Conservation (phyloP, 352 stramenopile genomes). For the Pythium phragmiticola region DNA sequence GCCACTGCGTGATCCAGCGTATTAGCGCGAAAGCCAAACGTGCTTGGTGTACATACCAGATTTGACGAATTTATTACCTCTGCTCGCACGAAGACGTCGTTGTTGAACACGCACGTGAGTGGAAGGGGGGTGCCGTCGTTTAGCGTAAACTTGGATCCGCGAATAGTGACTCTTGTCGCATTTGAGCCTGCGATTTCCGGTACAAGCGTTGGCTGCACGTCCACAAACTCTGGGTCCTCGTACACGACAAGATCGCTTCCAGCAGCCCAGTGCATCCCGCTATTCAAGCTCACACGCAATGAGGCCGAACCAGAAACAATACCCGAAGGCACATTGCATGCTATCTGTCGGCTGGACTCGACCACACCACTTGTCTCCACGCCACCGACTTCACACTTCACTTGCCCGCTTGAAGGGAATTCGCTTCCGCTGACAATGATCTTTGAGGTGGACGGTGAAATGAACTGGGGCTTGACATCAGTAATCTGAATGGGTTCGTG, state of each 20-base stretch:
- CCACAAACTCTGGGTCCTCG: conserved; percentile 10
- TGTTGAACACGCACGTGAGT: conserved; percentile 19
- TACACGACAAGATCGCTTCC: conserved; percentile 12
- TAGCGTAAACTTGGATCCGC: conserved; percentile 7
- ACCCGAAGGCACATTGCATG: background rate
- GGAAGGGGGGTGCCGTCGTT: conserved; percentile 1
- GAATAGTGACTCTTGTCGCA: background rate
- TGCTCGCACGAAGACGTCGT: background rate
- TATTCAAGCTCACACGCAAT: conserved; percentile 22
- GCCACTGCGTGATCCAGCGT: background rate
- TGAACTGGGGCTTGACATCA: conserved; percentile 2
- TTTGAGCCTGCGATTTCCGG: background rate
- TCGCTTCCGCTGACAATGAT: conserved; percentile 4
- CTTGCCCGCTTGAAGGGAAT: conserved; percentile 6
- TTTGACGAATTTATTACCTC: conserved; percentile 1
- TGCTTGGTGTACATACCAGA: conserved; percentile 2
- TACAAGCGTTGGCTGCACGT: background rate
- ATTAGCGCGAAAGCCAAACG: background rate
- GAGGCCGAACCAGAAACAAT: background rate
- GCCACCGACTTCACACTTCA: conserved; percentile 21
- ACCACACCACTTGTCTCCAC: background rate
- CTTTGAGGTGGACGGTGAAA: background rate
- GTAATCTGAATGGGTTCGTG: conserved; percentile 5
- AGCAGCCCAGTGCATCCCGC: conserved; percentile 14
- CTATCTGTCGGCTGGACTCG: conserved; percentile 5